These are phyloP conservation scores for Pseudogymnoascus sp. DNA, from an alignment of 2,329 filamentous ascomycete species.

Conservation along the genomic window DNA sequence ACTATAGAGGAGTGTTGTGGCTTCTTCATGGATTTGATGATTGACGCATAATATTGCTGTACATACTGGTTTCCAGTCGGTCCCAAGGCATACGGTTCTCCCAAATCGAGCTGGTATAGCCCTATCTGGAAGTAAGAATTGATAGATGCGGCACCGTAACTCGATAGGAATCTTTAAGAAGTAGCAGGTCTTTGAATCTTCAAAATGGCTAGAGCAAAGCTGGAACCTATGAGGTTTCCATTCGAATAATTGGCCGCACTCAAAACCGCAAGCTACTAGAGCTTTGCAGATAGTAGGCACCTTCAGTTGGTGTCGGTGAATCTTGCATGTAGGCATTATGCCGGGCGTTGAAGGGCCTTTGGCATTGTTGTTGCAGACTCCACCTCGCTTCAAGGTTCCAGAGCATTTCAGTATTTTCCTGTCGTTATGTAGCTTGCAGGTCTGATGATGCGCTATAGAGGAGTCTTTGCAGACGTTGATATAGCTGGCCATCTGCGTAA, in stretches of 20 bases:
- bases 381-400: slow-evolving; percentile 14
- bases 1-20: slow-evolving; percentile 14
- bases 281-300: slow-evolving; percentile 11
- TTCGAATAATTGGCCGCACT: slow-evolving; percentile 15
- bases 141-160: slow-evolving; percentile 17
- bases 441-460: slow-evolving; percentile 7
- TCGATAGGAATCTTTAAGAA: slow-evolving; percentile 17
- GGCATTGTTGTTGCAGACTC: slow-evolving; percentile 13
- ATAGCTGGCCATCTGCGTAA: slow-evolving; percentile 25
- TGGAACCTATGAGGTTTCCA: slow-evolving; percentile 15
- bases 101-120: slow-evolving; percentile 14
- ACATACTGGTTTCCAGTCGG: slow-evolving; percentile 3
- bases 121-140: slow-evolving; percentile 13
- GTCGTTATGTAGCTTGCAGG: slow-evolving; percentile 13
- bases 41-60: slow-evolving; percentile 15
- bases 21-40: slow-evolving; percentile 18
- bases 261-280: slow-evolving; percentile 15
- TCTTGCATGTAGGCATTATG: slow-evolving; percentile 15
- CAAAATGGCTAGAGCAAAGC: slow-evolving; percentile 13
- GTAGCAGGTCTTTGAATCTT: slow-evolving; percentile 14
- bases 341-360: not conserved
- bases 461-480: not conserved
- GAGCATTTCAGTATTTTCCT: slow-evolving; percentile 10
- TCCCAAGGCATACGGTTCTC: slow-evolving; percentile 8
- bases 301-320: slow-evolving; percentile 14